Base-by-base conservation (phyloP, 2,329 filamentous ascomycete genomes). In the Fusarium setosum region DNA sequence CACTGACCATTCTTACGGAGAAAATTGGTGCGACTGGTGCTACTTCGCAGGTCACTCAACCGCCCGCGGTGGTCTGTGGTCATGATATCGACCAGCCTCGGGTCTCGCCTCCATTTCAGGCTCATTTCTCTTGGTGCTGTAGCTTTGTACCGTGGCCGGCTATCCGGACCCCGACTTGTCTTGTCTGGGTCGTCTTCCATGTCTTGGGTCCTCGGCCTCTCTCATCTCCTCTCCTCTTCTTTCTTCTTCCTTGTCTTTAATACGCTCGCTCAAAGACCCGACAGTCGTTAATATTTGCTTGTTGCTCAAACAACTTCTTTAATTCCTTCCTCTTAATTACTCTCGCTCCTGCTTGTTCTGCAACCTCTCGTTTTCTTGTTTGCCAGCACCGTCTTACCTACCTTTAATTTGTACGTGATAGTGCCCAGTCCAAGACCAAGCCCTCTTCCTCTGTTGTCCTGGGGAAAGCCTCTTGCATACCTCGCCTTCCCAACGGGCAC, bases 41-140 rank as follows among this genome's bases (percentile, higher is more conserved):
- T 59, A 59, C 63, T 52, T 55, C 40, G 45, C 42, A 24, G 44
- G 53, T 48, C 53, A 40, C 34, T 40, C 42, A 38, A 18, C 24
- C 21, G 26, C 24, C 29, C 17, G 26, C 38, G 47, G 47, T 56
- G 47, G 23, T 64, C 51, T 45, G 55, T 67, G 53, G 64, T 63
- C 60, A 47, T 72, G 69, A 72, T 72, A 72, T 69, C 58, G 61
- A 63, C 65, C 65, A 72, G 65, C 56, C 65, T 61, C 68, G 67
- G 69, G 67, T 71, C 69, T 72, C 58, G 67, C 65, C 59, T 60
- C 57, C 44, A 59, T 45, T 65, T 35, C 29, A n/a, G 56, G 62
- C 61, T 70, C 69, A 70, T 72, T 72, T 72, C 69, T 70, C 50
- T 61, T 53, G 54, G 37, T 56, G 38, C 40, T 29, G 61, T 42